Percentiles rank a stretch among this genome's conserved stretches.
Evolutionary conservation across 306 rosid genomes (phyloP).

Genomic region (Quercus rubra): DNA sequence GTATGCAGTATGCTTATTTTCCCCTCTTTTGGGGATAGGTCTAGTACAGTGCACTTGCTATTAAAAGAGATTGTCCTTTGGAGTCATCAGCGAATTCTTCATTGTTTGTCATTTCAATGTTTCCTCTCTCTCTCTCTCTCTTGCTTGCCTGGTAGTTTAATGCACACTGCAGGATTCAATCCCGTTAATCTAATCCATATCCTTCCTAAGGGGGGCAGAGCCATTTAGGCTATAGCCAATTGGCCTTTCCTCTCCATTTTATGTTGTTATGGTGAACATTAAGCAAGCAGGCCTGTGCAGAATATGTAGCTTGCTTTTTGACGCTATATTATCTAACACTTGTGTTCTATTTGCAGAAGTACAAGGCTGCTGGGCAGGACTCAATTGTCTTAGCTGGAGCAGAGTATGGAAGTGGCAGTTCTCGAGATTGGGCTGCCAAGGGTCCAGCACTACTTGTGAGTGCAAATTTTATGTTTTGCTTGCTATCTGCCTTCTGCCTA

Average conservation of each 20-base stretch:
- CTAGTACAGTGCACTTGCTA: too few relatives aligned
- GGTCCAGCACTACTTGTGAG: conserved; percentile 44
- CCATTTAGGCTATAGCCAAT: too few relatives aligned
- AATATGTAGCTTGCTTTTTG: not conserved
- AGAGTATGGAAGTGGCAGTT: conserved; percentile 46
- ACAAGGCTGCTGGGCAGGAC: conserved; percentile 31
- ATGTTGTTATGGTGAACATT: not conserved
- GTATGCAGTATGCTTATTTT: too few relatives aligned
- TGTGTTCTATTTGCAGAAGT: conserved; percentile 22
- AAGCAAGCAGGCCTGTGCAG: not conserved
- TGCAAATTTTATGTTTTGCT: not conserved
- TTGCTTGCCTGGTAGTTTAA: too few relatives aligned
- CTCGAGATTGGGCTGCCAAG: conserved; percentile 49
- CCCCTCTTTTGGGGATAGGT: too few relatives aligned
- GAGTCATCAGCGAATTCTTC: too few relatives aligned
- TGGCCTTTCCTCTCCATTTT: not conserved
- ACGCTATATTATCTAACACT: not conserved
- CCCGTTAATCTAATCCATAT: too few relatives aligned
- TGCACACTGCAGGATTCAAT: too few relatives aligned
- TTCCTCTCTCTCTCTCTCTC: too few relatives aligned
- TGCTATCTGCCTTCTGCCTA: not conserved
- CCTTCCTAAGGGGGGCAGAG: too few relatives aligned
- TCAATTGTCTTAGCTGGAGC: conserved; percentile 41
- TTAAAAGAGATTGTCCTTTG: too few relatives aligned
- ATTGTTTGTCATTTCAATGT: too few relatives aligned